Percentiles rank a stretch among this genome's conserved stretches.
Evolutionary conservation across 2,329 filamentous ascomycete genomes (phyloP).

Genomic region (Xenoacremonium recifei): DNA sequence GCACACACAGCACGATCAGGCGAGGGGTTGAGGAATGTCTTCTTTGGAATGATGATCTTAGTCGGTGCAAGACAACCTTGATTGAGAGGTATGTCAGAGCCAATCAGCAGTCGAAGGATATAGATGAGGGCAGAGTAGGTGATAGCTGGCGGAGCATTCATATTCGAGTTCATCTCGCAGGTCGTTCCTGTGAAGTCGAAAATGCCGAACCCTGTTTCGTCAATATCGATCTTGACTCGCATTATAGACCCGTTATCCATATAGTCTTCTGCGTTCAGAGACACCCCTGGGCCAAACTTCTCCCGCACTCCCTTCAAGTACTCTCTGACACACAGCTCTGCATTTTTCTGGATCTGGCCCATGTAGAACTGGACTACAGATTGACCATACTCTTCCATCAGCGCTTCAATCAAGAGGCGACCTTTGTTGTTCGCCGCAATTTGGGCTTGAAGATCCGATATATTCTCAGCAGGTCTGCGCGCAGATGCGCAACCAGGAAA

Average conservation of each 20-base stretch:
- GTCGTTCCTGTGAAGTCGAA: slow-evolving; percentile 45
- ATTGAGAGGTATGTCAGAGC: slow-evolving; percentile 29
- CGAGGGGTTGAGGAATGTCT: slow-evolving; percentile 30
- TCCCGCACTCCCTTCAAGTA: slow-evolving; percentile 69
- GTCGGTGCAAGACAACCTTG: slow-evolving; percentile 43
- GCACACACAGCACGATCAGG: slow-evolving; percentile 27
- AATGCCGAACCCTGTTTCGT: slow-evolving; percentile 68
- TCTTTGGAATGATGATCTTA: slow-evolving; percentile 18
- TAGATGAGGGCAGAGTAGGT: slow-evolving; percentile 25
- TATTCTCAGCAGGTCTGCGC: slow-evolving; percentile 73
- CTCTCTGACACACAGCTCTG: slow-evolving; percentile 70
- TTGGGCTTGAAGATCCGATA: slow-evolving; percentile 82
- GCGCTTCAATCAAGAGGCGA: slow-evolving; percentile 69
- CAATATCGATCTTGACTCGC: slow-evolving; percentile 68
- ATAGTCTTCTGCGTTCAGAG: slow-evolving; percentile 70
- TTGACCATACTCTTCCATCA: slow-evolving; percentile 76
- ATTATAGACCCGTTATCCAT: slow-evolving; percentile 89
- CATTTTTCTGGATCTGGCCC: slow-evolving; percentile 76
- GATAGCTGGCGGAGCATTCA: slow-evolving; percentile 19
- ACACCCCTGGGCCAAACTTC: slow-evolving; percentile 63
- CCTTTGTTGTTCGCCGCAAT: slow-evolving; percentile 84
- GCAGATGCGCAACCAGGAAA: slow-evolving; percentile 45
- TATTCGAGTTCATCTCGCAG: slow-evolving; percentile 22
- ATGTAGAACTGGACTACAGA: slow-evolving; percentile 80
- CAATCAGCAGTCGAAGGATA: slow-evolving; percentile 25